phyloP scores from a whole-genome alignment of 352 stramenopile genomes.

The Globisporangium viniferum region DNA sequence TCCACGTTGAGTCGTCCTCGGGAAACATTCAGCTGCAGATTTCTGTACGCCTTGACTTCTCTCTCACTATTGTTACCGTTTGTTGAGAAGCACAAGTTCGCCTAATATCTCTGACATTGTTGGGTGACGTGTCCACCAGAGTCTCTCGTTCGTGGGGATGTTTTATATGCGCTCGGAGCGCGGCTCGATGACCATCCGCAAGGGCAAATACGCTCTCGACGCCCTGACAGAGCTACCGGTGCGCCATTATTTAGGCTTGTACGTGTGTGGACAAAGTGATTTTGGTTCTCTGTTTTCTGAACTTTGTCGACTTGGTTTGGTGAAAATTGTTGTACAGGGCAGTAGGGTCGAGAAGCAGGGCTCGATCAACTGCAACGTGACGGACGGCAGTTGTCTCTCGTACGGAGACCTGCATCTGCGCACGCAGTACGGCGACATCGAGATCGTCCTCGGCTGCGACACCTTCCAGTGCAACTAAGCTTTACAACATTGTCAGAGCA shows the following conservation, averaged over 20 bases:
- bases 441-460: slow-evolving; percentile 69
- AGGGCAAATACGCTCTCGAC: slow-evolving; percentile 57
- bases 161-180: slow-evolving; percentile 69
- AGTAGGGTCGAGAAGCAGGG: slow-evolving; percentile 44
- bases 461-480: slow-evolving; percentile 53
- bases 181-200: slow-evolving; percentile 53
- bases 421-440: slow-evolving; percentile 56
- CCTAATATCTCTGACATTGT: not conserved
- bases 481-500: not conserved
- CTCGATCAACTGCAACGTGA: slow-evolving; percentile 62
- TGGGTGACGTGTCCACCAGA: slow-evolving; percentile 15
- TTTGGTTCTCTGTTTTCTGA: not conserved
- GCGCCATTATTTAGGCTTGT: not conserved
- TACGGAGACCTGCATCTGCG: slow-evolving; percentile 63
- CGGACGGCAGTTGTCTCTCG: slow-evolving; percentile 52
- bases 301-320: not conserved
- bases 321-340: slow-evolving; percentile 1
- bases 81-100: not conserved
- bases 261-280: not conserved
- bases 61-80: too few species aligned
- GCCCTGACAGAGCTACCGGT: slow-evolving; percentile 33
- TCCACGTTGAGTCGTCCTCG: slow-evolving; percentile 66
- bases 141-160: slow-evolving; percentile 52
- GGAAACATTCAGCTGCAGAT: slow-evolving; percentile 62
- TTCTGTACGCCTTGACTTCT: slow-evolving; percentile 16